Base-by-base conservation (phyloP, 2,329 filamentous ascomycete species). In the Chalaropsis ovoidea region DNA sequence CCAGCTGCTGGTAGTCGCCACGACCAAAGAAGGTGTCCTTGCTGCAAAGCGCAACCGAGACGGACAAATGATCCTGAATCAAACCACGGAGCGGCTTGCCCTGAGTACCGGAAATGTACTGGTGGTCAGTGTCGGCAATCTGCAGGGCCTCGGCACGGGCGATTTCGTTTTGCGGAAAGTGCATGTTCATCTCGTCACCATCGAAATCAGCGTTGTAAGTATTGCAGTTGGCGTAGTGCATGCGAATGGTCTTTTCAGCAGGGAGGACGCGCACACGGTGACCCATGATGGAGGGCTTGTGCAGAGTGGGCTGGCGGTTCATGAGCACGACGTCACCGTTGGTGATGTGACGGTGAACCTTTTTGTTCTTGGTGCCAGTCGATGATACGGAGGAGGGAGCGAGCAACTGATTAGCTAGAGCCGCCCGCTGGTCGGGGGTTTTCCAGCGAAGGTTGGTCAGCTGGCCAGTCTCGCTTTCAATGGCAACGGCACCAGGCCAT, bases 111-210 rank as follows among this genome's bases (percentile, higher is more conserved):
- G 92, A 95, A 43, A 99, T 82, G 73, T 99, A 99, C 72, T 99
- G 94, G 72, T 96, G 92, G 74, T 99, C 93, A 2, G 94, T 96
- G 74, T 97, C 93, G 45, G 94, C 94, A 71, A 99, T 87, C 70
- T 91, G 89, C 70, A 95, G 82, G 1, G 94, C 94, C 77, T 99
- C 94, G 1, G 93, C 89, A 70, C 94, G 83, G 17, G 94, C 94
- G 69, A 97, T 81, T 74, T 97, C 95, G 70, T 96, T 97, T 71
- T 99, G 94, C 1, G 94, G 94, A 72, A 99, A 97, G 76, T 99
- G 94, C 92, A 99, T 95, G 75, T 99, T 99, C 94, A 99, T 99
- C 76, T 99, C 94, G 74, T 99, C 94, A 75, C 94, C 94, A 72
- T 99, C 95, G 73, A 99, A 99, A 81, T 99, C 94, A 41, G 94